Conservation (phyloP, 2,329 filamentous ascomycete genomes). For the Trichoderma gracile region DNA sequence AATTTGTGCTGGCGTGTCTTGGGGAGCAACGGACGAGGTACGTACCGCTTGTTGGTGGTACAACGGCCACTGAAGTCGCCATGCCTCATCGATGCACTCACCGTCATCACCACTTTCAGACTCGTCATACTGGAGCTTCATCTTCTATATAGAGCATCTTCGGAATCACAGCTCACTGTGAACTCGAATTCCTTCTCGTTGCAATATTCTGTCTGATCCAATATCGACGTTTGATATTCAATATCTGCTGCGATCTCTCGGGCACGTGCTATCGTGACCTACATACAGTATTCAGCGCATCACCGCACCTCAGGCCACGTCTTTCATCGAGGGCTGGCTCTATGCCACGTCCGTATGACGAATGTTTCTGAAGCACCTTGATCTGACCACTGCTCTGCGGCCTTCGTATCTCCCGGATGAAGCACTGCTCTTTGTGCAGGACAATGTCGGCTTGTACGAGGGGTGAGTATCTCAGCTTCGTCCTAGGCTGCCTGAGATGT, state of each 20-base stretch:
- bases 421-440: slow-evolving; percentile 92
- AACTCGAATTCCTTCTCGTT: neutral
- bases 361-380: slow-evolving; percentile 96
- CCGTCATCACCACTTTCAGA: neutral
- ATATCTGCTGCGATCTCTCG: neutral
- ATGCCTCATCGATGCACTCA: slow-evolving; percentile 7
- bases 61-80: neutral
- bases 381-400: slow-evolving; percentile 93
- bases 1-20: neutral
- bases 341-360: slow-evolving; percentile 55
- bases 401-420: slow-evolving; percentile 92
- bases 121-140: neutral
- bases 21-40: neutral
- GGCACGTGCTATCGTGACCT: slow-evolving; percentile 4
- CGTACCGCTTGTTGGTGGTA: slow-evolving; percentile 1
- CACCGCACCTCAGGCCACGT: neutral
- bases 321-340: slow-evolving; percentile 21
- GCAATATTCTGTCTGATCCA: no score
- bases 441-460: slow-evolving; percentile 96
- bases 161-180: no score
- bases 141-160: neutral
- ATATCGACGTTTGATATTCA: neutral
- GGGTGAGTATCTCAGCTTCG: slow-evolving; percentile 63
- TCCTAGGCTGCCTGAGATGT: neutral
- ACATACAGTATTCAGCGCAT: neutral